Conservation (phyloP, 176 grass and related monocot genomes). For the Carex littledalei region DNA sequence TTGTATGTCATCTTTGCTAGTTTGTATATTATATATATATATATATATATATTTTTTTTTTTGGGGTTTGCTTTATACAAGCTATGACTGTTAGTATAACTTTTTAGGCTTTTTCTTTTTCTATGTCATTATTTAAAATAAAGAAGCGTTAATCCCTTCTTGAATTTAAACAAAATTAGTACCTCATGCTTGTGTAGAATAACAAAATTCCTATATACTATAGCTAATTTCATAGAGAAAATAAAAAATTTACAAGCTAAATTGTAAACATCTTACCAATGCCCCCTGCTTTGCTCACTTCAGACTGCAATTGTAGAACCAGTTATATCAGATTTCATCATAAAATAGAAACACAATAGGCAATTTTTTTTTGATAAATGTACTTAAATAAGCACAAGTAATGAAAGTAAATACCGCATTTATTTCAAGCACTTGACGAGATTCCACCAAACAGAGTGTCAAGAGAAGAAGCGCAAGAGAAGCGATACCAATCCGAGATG, state of each 20-base stretch:
- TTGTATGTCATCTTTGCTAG: neutral
- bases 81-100: neutral
- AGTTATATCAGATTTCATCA: neutral
- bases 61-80: neutral
- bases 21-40: neutral
- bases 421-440: neutral
- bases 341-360: neutral
- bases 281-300: neutral
- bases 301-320: neutral
- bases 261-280: constrained; percentile 2
- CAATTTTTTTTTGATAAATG: neutral
- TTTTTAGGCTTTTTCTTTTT: neutral
- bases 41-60: neutral
- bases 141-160: too few relatives aligned
- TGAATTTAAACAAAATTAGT: too few relatives aligned
- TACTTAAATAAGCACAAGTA: neutral
- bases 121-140: neutral
- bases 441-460: constrained; percentile 6
- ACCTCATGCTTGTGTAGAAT: neutral
- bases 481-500: constrained; percentile 2
- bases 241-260: neutral
- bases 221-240: neutral
- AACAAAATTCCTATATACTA: neutral
- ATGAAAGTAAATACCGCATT: constrained; percentile 5
- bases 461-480: constrained; percentile 24